Evolutionary conservation across 1,284 basidiomycete genomes (phyloP).

Genomic region (Ustilago nuda): DNA sequence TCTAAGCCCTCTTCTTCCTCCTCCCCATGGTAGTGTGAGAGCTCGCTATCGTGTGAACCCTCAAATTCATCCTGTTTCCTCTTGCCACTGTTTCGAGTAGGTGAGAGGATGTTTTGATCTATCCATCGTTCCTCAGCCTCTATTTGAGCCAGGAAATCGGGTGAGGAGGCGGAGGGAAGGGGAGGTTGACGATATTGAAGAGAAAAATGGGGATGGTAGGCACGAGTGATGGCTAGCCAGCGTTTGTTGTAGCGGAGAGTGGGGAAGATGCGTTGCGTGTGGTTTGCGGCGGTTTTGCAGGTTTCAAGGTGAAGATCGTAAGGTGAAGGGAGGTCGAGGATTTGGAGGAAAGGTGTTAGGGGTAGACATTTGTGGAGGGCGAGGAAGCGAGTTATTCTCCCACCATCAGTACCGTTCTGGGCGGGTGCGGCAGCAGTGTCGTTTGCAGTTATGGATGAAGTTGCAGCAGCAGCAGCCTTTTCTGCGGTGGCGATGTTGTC

Average conservation of each 20-base stretch:
- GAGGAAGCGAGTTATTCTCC: conserved; percentile 78
- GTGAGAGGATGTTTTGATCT: conserved; percentile 74
- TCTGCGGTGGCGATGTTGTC: conserved; percentile 10
- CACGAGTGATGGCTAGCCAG: conserved; percentile 94
- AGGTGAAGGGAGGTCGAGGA: conserved; percentile 45
- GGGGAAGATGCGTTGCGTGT: conserved; percentile 47
- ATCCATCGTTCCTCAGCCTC: conserved; percentile 73
- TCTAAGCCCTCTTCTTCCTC: conserved; percentile 1
- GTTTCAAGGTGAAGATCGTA: conserved; percentile 33
- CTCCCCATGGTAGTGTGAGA: background rate
- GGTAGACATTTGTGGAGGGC: conserved; percentile 93
- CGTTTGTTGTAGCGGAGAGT: conserved; percentile 77
- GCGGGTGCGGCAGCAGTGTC: background rate
- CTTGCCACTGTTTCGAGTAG: conserved; percentile 66
- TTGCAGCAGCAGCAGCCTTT: background rate
- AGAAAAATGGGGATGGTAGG: conserved; percentile 83
- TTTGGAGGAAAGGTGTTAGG: conserved; percentile 78
- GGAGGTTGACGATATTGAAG: conserved; percentile 72
- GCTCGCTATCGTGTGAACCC: background rate
- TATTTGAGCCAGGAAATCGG: conserved; percentile 65
- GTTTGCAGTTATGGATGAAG: background rate
- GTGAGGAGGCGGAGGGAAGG: conserved; percentile 75
- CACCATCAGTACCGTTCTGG: background rate
- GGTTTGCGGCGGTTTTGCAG: conserved; percentile 18
- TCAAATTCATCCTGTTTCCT: conserved; percentile 67